These are phyloP conservation scores for Ettlia oleoabundans DNA, from an alignment of 139 green algal species.

Conservation along the genomic window DNA sequence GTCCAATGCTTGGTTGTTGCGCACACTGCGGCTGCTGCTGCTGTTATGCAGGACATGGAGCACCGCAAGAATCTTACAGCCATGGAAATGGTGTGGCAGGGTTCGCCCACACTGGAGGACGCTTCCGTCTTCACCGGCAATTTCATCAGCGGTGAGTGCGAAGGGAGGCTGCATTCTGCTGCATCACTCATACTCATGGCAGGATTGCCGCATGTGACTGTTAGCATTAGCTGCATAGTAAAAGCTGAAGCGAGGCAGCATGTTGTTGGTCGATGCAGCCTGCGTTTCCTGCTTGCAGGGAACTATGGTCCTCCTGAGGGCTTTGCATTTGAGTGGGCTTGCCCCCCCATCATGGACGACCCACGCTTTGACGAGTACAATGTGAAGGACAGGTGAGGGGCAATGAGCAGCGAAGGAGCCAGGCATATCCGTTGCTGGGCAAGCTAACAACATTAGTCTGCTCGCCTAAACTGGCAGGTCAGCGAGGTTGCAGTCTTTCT, in stretches of 20 bases:
- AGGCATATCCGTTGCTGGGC: background rate
- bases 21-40: background rate
- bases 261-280: too few relatives aligned
- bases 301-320: slow-evolving; percentile 82
- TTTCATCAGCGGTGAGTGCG: slow-evolving; percentile 47
- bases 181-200: background rate
- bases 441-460: too few relatives aligned
- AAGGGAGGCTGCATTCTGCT: background rate
- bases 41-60: slow-evolving; percentile 51
- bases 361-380: slow-evolving; percentile 77
- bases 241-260: too few relatives aligned
- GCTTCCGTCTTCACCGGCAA: slow-evolving; percentile 73
- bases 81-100: slow-evolving; percentile 82
- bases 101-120: slow-evolving; percentile 53
- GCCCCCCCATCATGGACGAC: slow-evolving; percentile 79
- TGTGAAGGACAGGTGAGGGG: slow-evolving; percentile 60
- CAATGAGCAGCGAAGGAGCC: background rate
- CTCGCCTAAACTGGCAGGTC: too few relatives aligned
- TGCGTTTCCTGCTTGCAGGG: slow-evolving; percentile 38
- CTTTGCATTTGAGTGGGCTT: slow-evolving; percentile 80
- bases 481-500: background rate
- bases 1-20: too few relatives aligned
- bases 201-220: background rate
- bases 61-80: slow-evolving; percentile 42
- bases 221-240: too few relatives aligned